Conservation (phyloP, 441 rosid genomes). For the Dalechampia spathulata region DNA sequence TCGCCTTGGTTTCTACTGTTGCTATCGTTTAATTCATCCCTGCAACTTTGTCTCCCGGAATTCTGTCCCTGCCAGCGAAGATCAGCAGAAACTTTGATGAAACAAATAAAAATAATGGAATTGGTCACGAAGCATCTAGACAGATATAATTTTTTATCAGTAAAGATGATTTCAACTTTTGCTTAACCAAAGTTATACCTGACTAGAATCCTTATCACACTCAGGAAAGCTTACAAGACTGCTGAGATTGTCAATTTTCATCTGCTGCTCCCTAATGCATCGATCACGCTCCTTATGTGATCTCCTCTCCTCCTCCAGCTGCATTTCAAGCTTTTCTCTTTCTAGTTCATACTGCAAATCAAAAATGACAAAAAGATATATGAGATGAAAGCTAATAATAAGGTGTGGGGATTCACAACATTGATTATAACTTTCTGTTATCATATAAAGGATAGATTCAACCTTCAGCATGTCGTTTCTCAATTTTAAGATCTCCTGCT, state of each 20-base stretch:
- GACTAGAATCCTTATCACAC: constrained; percentile 36
- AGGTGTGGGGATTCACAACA: background rate
- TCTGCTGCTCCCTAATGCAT: constrained; percentile 59
- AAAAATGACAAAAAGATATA: background rate
- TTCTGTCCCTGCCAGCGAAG: constrained; percentile 16
- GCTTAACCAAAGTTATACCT: constrained; percentile 38
- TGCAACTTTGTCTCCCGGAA: constrained; percentile 32
- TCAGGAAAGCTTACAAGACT: constrained; percentile 38
- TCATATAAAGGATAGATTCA: constrained; percentile 13
- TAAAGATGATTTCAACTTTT: background rate
- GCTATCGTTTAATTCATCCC: constrained; percentile 36
- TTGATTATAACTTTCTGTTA: constrained; percentile 6
- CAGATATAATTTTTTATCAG: background rate
- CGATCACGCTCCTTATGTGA: constrained; percentile 61
- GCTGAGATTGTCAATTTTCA: constrained; percentile 60
- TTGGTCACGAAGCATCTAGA: background rate
- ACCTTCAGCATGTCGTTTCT: constrained; percentile 94
- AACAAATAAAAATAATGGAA: background rate
- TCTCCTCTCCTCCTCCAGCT: constrained; percentile 81
- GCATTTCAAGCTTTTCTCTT: constrained; percentile 74
- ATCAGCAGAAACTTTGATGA: background rate
- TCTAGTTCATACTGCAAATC: constrained; percentile 74
- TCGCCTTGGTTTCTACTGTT: constrained; percentile 31
- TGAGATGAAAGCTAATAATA: background rate
- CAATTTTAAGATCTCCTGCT: constrained; percentile 74